A percentile compares a stretch with the other conserved stretches of the same genome.
These are phyloP conservation scores for Hemileccinum hortonii DNA, from an alignment of 1,284 basidiomycete genomes.

Conservation along the genomic window DNA sequence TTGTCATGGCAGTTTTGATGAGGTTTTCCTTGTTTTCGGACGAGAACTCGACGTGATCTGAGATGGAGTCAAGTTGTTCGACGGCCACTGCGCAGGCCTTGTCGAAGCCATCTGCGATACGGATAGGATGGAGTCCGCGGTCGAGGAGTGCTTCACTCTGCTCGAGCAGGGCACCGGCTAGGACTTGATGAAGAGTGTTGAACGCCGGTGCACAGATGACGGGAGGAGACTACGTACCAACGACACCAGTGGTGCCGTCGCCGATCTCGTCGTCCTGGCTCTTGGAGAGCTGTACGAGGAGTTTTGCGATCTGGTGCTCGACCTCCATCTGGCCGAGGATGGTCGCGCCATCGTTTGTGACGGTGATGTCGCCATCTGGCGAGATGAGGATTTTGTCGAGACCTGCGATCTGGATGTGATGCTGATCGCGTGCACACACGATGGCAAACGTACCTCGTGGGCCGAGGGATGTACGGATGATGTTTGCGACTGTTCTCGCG, in stretches of 20 bases:
- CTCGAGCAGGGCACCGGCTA: conserved; percentile 94
- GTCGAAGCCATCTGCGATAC: conserved; percentile 98
- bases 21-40: conserved; percentile 82
- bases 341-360: conserved; percentile 98
- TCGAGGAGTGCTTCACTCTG: conserved; percentile 91
- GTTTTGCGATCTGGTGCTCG: conserved; percentile 97
- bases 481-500: conserved; percentile 90
- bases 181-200: conserved; percentile 55
- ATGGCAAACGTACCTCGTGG: conserved; percentile 67
- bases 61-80: conserved; percentile 86
- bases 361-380: conserved; percentile 97
- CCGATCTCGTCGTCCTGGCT: conserved; percentile 99
- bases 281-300: conserved; percentile 95
- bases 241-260: conserved; percentile 98
- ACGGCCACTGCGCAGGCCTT: conserved; percentile 90
- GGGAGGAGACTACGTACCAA: conserved; percentile 63
- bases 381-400: conserved; percentile 99
- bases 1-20: conserved; percentile 94
- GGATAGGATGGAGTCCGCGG: conserved; percentile 96
- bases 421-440: conserved; percentile 3
- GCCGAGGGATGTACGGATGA: conserved; percentile 92
- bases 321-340: conserved; percentile 97
- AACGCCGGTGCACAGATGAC: background rate
- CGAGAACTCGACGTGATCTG: conserved; percentile 88
- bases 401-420: conserved; percentile 46